Evolutionary conservation across 257 asterid species (phyloP).

Genomic region (Echites panduratus): DNA sequence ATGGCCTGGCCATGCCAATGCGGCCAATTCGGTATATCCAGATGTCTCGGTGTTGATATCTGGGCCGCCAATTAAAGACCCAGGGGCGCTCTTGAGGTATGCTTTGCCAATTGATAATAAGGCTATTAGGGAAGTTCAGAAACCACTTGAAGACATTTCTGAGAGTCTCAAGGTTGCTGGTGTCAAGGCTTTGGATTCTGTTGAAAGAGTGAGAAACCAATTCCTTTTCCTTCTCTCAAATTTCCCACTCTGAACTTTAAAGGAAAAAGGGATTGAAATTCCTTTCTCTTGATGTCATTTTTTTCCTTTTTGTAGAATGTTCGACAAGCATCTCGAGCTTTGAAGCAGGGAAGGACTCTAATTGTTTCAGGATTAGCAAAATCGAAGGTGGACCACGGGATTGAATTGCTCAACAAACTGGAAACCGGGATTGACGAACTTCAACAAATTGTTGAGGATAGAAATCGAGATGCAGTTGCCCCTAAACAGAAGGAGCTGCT

Average conservation of each 20-base stretch:
- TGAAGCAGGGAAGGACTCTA: constrained; percentile 70
- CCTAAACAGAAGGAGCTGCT: constrained; percentile 97
- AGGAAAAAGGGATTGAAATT: neutral
- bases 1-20: constrained; percentile 37
- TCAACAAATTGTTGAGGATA: constrained; percentile 67
- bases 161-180: constrained; percentile 90
- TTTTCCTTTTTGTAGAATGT: constrained; percentile 67
- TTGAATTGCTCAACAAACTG: constrained; percentile 69
- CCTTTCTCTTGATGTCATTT: constrained; percentile 6
- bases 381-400: constrained; percentile 75
- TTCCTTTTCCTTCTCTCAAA: neutral
- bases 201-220: constrained; percentile 65
- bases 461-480: constrained; percentile 67
- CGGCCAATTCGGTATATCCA: constrained; percentile 53
- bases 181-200: constrained; percentile 76
- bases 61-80: constrained; percentile 97
- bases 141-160: constrained; percentile 94
- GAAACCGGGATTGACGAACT: constrained; percentile 81
- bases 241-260: constrained; percentile 1
- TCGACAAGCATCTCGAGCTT: constrained; percentile 74
- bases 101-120: constrained; percentile 91
- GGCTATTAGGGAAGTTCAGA: constrained; percentile 94
- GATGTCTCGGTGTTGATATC: constrained; percentile 88
- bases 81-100: constrained; percentile 82
- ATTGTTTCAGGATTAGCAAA: constrained; percentile 80